Percentiles rank a stretch among this genome's conserved stretches.
Evolutionary conservation across 257 asterid genomes (phyloP).

Genomic region (Henckelia pumila): DNA sequence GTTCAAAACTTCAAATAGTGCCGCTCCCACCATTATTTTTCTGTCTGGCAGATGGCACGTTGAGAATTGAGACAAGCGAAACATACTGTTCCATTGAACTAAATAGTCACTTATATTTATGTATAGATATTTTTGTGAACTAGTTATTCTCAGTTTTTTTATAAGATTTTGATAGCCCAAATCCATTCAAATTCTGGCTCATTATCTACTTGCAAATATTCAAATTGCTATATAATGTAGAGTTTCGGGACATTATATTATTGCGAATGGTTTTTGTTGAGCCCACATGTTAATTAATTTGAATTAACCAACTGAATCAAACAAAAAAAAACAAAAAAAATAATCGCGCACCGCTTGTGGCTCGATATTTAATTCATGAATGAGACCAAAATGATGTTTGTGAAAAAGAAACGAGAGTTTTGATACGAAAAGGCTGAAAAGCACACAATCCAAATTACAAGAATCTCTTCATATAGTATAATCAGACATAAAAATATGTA

Average conservation of each 20-base stretch:
- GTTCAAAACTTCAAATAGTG: slow-evolving; percentile 13
- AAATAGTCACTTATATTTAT: background rate
- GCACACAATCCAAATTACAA: too few species aligned
- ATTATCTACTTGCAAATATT: background rate
- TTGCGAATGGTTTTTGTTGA: background rate
- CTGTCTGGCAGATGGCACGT: slow-evolving; percentile 22
- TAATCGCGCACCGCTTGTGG: too few species aligned
- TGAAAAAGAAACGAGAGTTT: too few species aligned
- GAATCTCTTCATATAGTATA: too few species aligned
- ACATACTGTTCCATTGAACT: slow-evolving; percentile 23
- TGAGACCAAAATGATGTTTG: too few species aligned
- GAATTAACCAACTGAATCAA: too few species aligned
- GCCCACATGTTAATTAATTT: too few species aligned
- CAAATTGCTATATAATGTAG: background rate
- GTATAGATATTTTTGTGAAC: background rate
- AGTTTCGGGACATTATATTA: background rate
- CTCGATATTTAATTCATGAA: too few species aligned
- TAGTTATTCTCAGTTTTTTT: background rate
- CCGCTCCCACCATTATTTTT: background rate
- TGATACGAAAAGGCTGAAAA: too few species aligned
- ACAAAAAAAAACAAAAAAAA: too few species aligned
- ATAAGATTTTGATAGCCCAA: background rate
- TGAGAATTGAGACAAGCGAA: slow-evolving; percentile 13
- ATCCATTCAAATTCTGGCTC: background rate
- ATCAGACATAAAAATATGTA: too few species aligned